These are phyloP conservation scores for Litchi chinensis DNA, from an alignment of 345 rosid genomes.

Conservation along the genomic window DNA sequence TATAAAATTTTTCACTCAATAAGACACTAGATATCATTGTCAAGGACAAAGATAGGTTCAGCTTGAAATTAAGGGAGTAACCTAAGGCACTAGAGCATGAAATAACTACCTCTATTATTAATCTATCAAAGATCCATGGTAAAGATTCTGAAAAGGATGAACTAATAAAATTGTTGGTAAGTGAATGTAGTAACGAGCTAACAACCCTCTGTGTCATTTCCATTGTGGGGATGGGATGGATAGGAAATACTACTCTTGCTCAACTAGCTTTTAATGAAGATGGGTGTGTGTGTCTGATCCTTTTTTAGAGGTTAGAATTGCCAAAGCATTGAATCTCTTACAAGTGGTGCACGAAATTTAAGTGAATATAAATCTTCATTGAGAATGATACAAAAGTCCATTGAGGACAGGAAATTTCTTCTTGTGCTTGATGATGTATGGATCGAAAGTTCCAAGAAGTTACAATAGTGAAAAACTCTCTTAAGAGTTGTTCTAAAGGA, in stretches of 20 bases:
- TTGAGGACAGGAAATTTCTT: conserved; percentile 4
- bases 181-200: background rate
- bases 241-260: conserved; percentile 12
- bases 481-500: background rate
- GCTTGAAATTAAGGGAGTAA: background rate
- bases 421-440: conserved; percentile 29
- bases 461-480: background rate
- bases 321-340: background rate
- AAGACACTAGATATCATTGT: background rate
- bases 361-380: background rate
- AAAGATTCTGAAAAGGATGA: background rate
- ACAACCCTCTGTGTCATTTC: background rate
- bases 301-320: background rate
- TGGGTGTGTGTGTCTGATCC: conserved; percentile 14
- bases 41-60: background rate
- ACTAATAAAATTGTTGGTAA: conserved; percentile 7
- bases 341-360: background rate
- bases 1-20: too few species aligned
- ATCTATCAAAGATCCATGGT: conserved; percentile 11
- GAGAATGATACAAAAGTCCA: background rate
- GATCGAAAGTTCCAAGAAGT: background rate
- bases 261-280: background rate
- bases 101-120: conserved; percentile 1
- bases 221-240: conserved; percentile 2
- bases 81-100: background rate